Percentiles rank a stretch among this genome's conserved stretches.
Evolutionary conservation across 495 filamentous ascomycete genomes (phyloP).

Genomic region (Talaromyces stipitatus): DNA sequence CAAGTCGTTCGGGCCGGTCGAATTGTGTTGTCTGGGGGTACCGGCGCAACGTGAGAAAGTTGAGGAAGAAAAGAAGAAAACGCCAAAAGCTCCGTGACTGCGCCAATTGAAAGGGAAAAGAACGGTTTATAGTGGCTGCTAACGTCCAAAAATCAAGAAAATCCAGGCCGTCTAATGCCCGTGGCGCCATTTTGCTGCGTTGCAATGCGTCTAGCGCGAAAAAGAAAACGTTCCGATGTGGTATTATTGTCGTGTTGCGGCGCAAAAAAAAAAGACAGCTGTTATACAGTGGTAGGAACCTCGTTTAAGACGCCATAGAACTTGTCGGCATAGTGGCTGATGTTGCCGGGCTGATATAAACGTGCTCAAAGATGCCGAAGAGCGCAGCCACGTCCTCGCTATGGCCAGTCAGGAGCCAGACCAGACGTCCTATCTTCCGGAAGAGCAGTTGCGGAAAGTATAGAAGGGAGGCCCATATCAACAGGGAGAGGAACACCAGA

Average conservation of each 20-base stretch:
- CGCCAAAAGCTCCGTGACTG: neutral
- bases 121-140: neutral
- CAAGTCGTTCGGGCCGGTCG: neutral
- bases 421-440: conserved; percentile 25
- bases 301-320: neutral
- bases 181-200: neutral
- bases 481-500: conserved; percentile 23
- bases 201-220: neutral
- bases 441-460: conserved; percentile 35
- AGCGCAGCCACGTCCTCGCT: conserved; percentile 23
- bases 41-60: neutral
- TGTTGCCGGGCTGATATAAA: neutral
- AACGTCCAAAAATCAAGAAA: neutral
- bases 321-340: neutral
- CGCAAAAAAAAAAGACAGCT: neutral
- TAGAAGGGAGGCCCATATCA: conserved; percentile 30
- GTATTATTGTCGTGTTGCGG: neutral
- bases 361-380: conserved; percentile 21
- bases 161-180: neutral
- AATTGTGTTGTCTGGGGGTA: neutral
- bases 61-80: neutral
- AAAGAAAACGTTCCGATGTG: neutral
- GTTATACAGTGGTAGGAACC: neutral
- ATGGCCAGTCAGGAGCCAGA: conserved; percentile 37
- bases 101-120: neutral